A percentile compares a stretch with the other conserved stretches of the same genome.
These are phyloP conservation scores for Cutaneotrichosporon spelunceum DNA, from an alignment of 1,284 basidiomycete species.

Conservation along the genomic window DNA sequence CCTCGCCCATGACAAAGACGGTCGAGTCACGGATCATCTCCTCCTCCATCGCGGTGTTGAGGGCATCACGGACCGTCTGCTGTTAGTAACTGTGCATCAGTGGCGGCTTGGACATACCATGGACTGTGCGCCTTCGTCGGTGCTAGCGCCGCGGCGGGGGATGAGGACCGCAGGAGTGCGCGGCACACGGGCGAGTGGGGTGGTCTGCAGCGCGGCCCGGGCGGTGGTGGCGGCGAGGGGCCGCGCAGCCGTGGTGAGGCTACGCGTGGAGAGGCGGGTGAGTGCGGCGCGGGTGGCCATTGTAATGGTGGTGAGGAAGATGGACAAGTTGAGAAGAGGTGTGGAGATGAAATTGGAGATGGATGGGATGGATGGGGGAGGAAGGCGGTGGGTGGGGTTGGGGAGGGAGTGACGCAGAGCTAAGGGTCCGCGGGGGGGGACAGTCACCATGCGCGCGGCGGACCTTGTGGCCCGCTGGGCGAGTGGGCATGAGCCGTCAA, in stretches of 20 bases:
- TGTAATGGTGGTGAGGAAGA: conserved; percentile 26
- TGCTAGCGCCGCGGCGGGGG: conserved; percentile 36
- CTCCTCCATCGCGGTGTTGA: conserved; percentile 98
- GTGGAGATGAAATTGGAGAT: conserved; percentile 2
- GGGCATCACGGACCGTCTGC: conserved; percentile 96
- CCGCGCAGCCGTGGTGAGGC: conserved; percentile 55
- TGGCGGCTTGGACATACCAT: conserved; percentile 41
- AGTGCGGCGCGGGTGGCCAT: conserved; percentile 67
- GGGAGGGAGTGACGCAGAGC: not conserved
- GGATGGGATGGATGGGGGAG: not conserved
- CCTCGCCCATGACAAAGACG: conserved; percentile 95
- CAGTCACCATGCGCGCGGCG: not conserved
- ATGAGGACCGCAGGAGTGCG: conserved; percentile 36
- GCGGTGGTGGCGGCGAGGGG: conserved; percentile 37
- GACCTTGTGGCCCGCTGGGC: not conserved
- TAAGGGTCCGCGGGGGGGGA: not conserved
- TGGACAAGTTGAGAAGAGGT: not conserved
- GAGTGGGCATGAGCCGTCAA: not conserved
- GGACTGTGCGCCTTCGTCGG: conserved; percentile 38
- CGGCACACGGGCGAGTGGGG: conserved; percentile 43
- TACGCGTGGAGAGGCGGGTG: conserved; percentile 63
- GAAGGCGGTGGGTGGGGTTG: not conserved
- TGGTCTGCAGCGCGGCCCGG: conserved; percentile 41
- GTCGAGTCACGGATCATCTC: conserved; percentile 96
- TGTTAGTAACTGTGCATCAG: not conserved